Evolutionary conservation across 257 asterid genomes (phyloP).

Genomic region (Nicotiana sylvestris): DNA sequence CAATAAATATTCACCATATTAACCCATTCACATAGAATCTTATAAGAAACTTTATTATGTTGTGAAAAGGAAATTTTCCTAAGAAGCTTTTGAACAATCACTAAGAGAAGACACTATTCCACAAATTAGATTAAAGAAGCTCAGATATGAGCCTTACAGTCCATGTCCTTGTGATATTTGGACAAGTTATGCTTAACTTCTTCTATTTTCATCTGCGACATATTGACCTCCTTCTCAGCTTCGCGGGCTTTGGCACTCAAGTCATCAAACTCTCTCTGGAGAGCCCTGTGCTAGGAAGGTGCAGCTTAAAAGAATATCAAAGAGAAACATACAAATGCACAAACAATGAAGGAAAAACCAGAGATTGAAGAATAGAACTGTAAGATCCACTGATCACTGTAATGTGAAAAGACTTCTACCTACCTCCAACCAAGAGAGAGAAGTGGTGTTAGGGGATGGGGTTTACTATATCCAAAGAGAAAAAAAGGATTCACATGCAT

Average conservation of each 20-base stretch:
- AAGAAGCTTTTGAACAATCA: background rate
- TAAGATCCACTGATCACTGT: background rate
- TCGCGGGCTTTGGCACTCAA: conserved; percentile 65
- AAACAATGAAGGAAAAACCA: background rate
- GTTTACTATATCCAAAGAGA: background rate
- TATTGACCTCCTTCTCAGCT: conserved; percentile 81
- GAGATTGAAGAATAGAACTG: background rate
- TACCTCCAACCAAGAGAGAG: background rate
- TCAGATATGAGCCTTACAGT: conserved; percentile 50
- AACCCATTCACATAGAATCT: background rate
- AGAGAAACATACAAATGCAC: background rate
- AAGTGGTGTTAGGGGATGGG: background rate
- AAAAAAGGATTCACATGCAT: background rate
- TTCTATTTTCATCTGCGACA: conserved; percentile 62
- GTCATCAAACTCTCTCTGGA: conserved; percentile 68
- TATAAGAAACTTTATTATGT: background rate
- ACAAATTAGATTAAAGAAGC: background rate
- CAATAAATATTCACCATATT: background rate
- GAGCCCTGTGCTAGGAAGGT: conserved; percentile 48
- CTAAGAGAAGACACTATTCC: background rate
- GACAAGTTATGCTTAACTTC: conserved; percentile 69
- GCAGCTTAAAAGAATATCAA: conserved; percentile 16
- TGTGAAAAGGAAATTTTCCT: background rate
- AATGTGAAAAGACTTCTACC: background rate
- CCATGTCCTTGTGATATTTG: conserved; percentile 68